A percentile compares a stretch with the other conserved stretches of the same genome.
These are phyloP conservation scores for Agaricus sinodeliciosus DNA, from an alignment of 768 basidiomycete genomes.

Conservation along the genomic window DNA sequence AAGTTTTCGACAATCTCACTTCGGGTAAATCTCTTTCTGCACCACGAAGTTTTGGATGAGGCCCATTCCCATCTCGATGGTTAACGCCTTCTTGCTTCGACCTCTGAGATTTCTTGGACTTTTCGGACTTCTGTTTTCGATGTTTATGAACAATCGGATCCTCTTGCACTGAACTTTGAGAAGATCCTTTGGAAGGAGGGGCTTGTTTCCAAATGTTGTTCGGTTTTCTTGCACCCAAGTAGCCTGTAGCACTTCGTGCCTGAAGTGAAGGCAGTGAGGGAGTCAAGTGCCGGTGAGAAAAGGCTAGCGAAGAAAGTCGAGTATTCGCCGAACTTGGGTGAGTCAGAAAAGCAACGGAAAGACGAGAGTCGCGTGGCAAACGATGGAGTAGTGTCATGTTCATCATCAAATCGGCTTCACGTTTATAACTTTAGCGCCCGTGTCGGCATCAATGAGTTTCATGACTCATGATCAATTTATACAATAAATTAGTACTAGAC, in stretches of 20 bases:
- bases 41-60: slow-evolving; percentile 44
- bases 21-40: slow-evolving; percentile 57
- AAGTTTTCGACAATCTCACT: slow-evolving; percentile 72
- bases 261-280: background rate
- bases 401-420: background rate
- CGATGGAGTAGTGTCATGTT: no score
- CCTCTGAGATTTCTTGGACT: background rate
- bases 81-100: background rate
- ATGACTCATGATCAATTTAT: no score
- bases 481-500: no score
- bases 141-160: background rate
- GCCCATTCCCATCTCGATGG: background rate
- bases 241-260: background rate
- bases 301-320: no score
- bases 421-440: no score
- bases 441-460: no score
- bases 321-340: no score
- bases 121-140: background rate
- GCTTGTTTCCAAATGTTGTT: background rate
- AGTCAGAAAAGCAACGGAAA: no score
- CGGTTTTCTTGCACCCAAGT: background rate
- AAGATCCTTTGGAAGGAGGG: background rate
- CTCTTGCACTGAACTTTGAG: background rate
- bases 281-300: background rate
- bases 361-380: no score